These are phyloP conservation scores for Septoria linicola DNA, from an alignment of 2,329 filamentous ascomycete species.

Conservation along the genomic window DNA sequence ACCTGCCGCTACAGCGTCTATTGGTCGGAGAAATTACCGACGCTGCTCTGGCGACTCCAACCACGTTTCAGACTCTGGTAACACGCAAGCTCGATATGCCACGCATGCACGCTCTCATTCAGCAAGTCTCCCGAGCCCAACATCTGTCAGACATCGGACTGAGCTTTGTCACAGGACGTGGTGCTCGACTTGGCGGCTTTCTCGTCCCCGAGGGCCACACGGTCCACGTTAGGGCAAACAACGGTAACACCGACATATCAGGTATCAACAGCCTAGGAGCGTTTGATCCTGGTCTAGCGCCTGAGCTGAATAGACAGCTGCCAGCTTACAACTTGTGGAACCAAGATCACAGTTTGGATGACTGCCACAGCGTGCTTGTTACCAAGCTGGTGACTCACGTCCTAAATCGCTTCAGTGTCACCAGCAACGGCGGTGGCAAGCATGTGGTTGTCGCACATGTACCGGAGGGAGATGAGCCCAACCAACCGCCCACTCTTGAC, in stretches of 20 bases:
- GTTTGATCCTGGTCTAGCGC: slow-evolving; percentile 2
- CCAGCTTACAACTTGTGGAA: slow-evolving; percentile 15
- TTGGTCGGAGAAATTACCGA: slow-evolving; percentile 23
- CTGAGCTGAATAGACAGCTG: slow-evolving; percentile 12
- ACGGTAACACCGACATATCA: background rate
- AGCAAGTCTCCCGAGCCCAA: slow-evolving; percentile 19
- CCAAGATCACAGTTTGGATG: slow-evolving; percentile 5
- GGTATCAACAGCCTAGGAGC: slow-evolving; percentile 7
- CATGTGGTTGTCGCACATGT: background rate
- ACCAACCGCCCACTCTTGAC: no score
- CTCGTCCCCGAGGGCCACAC: background rate
- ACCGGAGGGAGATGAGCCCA: background rate
- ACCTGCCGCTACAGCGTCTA: slow-evolving; percentile 17
- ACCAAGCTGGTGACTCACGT: slow-evolving; percentile 5
- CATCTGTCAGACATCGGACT: slow-evolving; percentile 11
- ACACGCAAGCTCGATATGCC: slow-evolving; percentile 14
- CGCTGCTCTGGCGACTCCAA: slow-evolving; percentile 1
- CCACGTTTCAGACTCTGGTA: slow-evolving; percentile 19
- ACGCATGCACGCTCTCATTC: slow-evolving; percentile 21
- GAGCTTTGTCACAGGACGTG: slow-evolving; percentile 13
- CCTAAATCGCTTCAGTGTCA: slow-evolving; percentile 6
- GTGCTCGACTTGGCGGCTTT: background rate
- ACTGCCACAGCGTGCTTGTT: slow-evolving; percentile 13
- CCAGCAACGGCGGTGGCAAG: background rate
- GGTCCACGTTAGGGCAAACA: background rate